Evolutionary conservation across 306 rosid species (phyloP), one percentile per base, ranked within the genome.

Genomic region (Phaseolus lunatus): DNA sequence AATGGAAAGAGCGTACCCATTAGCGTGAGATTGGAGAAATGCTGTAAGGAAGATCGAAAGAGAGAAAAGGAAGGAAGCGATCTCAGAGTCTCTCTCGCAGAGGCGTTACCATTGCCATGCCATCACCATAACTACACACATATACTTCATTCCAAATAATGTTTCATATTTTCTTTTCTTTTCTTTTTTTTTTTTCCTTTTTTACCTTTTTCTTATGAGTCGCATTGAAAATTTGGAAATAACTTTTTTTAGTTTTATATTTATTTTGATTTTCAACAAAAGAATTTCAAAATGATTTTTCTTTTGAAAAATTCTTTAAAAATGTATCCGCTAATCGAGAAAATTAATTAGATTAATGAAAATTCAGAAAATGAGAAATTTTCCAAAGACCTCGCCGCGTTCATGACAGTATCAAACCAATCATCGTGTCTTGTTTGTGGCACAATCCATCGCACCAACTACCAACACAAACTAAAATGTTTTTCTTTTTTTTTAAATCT

Each of bases 1-100:
- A 58, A 59, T 50, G 80, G 45, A 24, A 66, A 45, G 64, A 67
- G 20, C 68, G 18, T 93, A 89, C 94, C 97, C 92, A 87, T 87
- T 74, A 49, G 66, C 61, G 70, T 43, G 83, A 61, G 73, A 85
- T 43, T 47, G 79, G 75, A 43, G 64, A 53, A 54, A 71, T 82
- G 79, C 24, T 70, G n/a, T 18, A 29, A 22, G 54, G 50, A 43
- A 49, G 73, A 39, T 52, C 44, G 44, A 66, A 64, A 75, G 80
- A 68, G 63, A 49, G 75, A 68, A 68, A 84, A 33, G 61, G 9
- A 66, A 72, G 67, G 52, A 75, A 27, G 75, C 65, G 89, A 85
- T 77, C 84, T 81, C 61, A 37, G 27, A 64, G 70, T 83, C 68
- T 83, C 72, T 83, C 65, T 83, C 70, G 64, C 48, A 67, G 62